Percentiles rank a stretch among this genome's conserved stretches.
These are phyloP conservation scores for Schizophyllum amplum DNA, from an alignment of 1,284 basidiomycete genomes.

Conservation along the genomic window DNA sequence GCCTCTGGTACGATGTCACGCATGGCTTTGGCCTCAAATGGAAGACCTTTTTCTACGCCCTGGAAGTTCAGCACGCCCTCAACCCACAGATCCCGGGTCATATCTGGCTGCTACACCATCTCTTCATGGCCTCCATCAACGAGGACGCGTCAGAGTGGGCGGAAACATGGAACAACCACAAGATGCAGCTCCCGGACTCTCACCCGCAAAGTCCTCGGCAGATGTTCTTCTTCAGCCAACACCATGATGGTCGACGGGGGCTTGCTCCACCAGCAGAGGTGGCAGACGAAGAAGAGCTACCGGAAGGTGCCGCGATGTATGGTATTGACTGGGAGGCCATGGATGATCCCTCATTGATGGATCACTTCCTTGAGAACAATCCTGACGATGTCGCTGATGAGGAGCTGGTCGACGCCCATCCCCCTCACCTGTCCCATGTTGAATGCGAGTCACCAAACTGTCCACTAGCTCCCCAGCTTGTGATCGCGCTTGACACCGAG, in stretches of 20 bases:
- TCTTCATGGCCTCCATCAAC: conserved; percentile 6
- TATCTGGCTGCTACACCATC: conserved; percentile 10
- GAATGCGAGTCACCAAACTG: conserved; percentile 7
- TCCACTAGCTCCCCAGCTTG: conserved; percentile 1
- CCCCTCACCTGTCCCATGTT: conserved; percentile 5
- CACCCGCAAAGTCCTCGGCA: not conserved
- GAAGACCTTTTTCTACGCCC: conserved; percentile 16
- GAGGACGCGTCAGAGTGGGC: conserved; percentile 9
- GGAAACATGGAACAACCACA: conserved; percentile 10
- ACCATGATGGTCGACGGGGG: conserved; percentile 6
- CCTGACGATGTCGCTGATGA: conserved; percentile 5
- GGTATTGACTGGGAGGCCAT: conserved; percentile 8
- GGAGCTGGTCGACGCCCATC: conserved; percentile 1
- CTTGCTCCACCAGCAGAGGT: no score
- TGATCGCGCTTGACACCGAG: not conserved
- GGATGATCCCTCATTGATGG: conserved; percentile 4
- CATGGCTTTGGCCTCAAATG: conserved; percentile 17
- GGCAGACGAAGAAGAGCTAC: not conserved
- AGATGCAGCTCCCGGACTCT: not conserved
- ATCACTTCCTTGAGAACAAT: conserved; percentile 5
- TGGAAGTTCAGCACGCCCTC: conserved; percentile 14
- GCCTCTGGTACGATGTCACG: conserved; percentile 26
- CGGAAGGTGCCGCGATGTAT: not conserved
- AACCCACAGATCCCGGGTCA: conserved; percentile 1
- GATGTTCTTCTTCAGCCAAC: conserved; percentile 8